Percentiles rank a stretch among this genome's conserved stretches.
Evolutionary conservation across 75 land plant genomes (phyloP).

Genomic region (Isoetes taiwanensis): DNA sequence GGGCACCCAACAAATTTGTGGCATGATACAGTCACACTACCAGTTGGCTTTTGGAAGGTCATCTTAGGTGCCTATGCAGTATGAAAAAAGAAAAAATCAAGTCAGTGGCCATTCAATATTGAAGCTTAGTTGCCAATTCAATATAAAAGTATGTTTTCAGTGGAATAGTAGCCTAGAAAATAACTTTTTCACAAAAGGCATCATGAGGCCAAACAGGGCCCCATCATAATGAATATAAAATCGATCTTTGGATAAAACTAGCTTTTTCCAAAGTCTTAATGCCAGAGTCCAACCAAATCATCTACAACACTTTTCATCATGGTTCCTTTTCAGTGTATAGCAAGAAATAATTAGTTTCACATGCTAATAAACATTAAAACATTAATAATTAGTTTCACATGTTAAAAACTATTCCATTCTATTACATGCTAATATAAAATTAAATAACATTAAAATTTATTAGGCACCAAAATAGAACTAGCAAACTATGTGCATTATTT

Average conservation of each 20-base stretch:
- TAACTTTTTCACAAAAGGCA: slow-evolving; percentile 98
- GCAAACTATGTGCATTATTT: no score
- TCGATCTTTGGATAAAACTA: slow-evolving; percentile 64
- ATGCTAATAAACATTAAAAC: no score
- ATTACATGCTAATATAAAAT: no score
- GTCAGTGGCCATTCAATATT: neutral
- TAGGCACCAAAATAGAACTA: no score
- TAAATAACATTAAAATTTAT: no score
- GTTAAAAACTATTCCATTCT: no score
- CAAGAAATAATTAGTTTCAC: neutral
- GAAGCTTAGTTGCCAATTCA: neutral
- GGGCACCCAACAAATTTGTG: slow-evolving; percentile 99
- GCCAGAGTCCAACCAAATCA: slow-evolving; percentile 89
- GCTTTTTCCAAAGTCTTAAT: slow-evolving; percentile 65
- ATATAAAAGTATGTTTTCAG: neutral
- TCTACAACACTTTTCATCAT: slow-evolving; percentile 98
- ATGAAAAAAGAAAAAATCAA: neutral
- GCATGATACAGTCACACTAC: slow-evolving; percentile 97
- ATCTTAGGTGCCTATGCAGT: slow-evolving; percentile 90
- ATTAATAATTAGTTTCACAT: no score
- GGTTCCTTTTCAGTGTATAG: slow-evolving; percentile 49
- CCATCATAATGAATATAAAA: slow-evolving; percentile 99
- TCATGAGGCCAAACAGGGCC: slow-evolving; percentile 95
- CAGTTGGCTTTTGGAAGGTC: slow-evolving; percentile 86
- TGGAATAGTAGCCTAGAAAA: neutral